These are phyloP conservation scores for Macrophomina tecta DNA, from an alignment of 2,329 filamentous ascomycete genomes.

Conservation along the genomic window DNA sequence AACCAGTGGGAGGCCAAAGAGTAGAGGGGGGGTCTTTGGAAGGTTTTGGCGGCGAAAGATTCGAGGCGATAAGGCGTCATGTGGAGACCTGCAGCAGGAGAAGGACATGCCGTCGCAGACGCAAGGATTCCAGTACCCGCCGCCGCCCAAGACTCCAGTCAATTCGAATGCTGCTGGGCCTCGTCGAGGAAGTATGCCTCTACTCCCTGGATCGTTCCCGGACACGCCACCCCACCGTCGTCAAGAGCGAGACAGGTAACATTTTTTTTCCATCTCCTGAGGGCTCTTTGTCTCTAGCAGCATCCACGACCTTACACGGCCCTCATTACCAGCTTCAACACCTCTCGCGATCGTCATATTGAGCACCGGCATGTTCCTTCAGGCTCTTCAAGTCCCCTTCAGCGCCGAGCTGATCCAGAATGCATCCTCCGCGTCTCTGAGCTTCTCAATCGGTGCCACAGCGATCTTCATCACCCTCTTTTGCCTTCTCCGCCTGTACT, in stretches of 20 bases:
- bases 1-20: constrained; percentile 17
- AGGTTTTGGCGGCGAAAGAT: constrained; percentile 24
- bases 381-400: no score
- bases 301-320: no score
- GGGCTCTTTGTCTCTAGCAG: no score
- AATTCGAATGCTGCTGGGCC: constrained; percentile 4
- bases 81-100: constrained; percentile 15
- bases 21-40: constrained; percentile 20
- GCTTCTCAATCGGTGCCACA: no score
- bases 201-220: constrained; percentile 23
- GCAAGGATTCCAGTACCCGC: constrained; percentile 15
- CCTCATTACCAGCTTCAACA: no score
- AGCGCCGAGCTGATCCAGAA: no score
- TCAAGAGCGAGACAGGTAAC: constrained; percentile 22
- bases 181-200: constrained; percentile 25
- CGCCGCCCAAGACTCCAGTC: constrained; percentile 26
- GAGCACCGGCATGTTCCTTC: no score
- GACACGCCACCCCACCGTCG: constrained; percentile 21
- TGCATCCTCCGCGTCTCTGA: no score
- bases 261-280: not conserved
- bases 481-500: no score
- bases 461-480: no score
- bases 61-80: constrained; percentile 20
- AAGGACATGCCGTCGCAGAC: constrained; percentile 16
- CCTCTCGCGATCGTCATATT: no score